Evolutionary conservation across 768 basidiomycete genomes (phyloP).

Genomic region (Ephemerocybe angulata): DNA sequence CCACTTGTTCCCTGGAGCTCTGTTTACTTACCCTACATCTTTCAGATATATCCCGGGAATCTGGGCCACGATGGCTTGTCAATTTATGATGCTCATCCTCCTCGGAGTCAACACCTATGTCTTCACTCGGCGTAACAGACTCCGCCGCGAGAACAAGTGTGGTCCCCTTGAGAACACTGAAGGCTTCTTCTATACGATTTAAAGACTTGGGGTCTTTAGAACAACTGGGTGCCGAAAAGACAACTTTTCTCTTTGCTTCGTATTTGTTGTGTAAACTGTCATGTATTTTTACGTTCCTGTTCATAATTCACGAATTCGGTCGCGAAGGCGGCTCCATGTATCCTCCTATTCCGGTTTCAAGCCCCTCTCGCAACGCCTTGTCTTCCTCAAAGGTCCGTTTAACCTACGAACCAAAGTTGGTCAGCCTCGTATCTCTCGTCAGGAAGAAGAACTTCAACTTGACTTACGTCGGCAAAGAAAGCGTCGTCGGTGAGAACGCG

Average conservation of each 20-base stretch:
- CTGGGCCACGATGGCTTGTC: slow-evolving; percentile 35
- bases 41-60: slow-evolving; percentile 24
- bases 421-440: not conserved
- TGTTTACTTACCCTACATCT: not conserved
- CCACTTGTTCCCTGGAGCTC: slow-evolving; percentile 7
- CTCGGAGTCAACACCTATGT: slow-evolving; percentile 24
- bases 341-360: too few relatives aligned
- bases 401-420: slow-evolving; percentile 39
- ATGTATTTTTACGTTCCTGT: too few relatives aligned
- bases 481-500: slow-evolving; percentile 64
- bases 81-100: slow-evolving; percentile 28
- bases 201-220: slow-evolving; percentile 7
- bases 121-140: slow-evolving; percentile 27
- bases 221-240: too few relatives aligned
- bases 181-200: slow-evolving; percentile 39
- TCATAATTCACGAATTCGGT: too few relatives aligned
- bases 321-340: too few relatives aligned
- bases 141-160: slow-evolving; percentile 29
- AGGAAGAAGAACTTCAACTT: not conserved
- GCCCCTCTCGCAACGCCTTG: slow-evolving; percentile 8
- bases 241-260: too few relatives aligned
- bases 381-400: slow-evolving; percentile 48
- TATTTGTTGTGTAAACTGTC: too few relatives aligned
- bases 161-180: slow-evolving; percentile 31
- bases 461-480: slow-evolving; percentile 54